phyloP scores from a whole-genome alignment of 2,329 filamentous ascomycete genomes.

The Colletotrichum sp. region DNA sequence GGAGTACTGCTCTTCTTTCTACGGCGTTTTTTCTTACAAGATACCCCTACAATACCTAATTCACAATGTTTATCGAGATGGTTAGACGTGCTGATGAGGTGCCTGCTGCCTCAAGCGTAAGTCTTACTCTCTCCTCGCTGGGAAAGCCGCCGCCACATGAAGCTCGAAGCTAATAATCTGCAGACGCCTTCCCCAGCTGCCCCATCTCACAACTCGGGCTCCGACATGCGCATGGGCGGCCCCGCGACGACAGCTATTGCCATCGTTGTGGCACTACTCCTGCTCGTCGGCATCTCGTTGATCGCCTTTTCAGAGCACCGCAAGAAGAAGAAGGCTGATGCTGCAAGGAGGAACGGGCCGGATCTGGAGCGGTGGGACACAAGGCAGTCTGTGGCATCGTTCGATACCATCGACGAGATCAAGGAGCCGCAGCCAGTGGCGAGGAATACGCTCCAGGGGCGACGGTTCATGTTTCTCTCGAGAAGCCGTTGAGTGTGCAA shows the following conservation, averaged over 20 bases:
- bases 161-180: accelerated
- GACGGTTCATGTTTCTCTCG: background rate
- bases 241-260: background rate
- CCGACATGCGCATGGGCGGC: background rate
- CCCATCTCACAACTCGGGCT: background rate
- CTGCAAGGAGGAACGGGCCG: background rate
- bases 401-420: background rate
- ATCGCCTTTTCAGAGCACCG: background rate
- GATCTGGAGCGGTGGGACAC: background rate
- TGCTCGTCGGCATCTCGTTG: background rate
- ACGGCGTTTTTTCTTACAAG: background rate
- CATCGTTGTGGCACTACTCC: background rate
- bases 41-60: background rate
- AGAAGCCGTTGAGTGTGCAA: accelerated
- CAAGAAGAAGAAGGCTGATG: background rate
- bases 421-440: background rate
- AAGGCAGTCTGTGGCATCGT: background rate
- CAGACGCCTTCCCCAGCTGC: background rate
- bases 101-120: background rate
- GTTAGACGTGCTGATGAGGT: background rate
- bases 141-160: accelerated
- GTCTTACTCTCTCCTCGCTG: accelerated
- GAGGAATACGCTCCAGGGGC: background rate
- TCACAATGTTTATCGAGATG: background rate
- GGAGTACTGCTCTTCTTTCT: background rate